Evolutionary conservation across 140 eudicot genomes (phyloP), one percentile per base, ranked within the genome.

Genomic region (Oenanthe javanica): DNA sequence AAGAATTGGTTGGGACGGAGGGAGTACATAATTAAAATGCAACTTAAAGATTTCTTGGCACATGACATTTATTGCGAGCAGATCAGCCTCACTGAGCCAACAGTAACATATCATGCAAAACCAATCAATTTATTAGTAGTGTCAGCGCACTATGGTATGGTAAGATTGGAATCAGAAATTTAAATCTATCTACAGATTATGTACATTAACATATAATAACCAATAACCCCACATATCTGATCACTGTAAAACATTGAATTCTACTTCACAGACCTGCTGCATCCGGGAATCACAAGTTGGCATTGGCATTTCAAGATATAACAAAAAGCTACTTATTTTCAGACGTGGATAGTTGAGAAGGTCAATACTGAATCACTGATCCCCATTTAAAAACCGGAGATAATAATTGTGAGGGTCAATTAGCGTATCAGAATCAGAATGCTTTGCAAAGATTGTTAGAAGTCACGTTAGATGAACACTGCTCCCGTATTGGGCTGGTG

Each of bases 371-470:
- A n/a, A 42, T 43, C 31, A 40, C 54, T 23, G 72, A 78, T 78
- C 81, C 81, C 73, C 72, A 40, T 57, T 40, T 16, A 61, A 78
- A 78, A 81, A 67, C 54, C 46, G 84, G 81, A 48, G 75, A 49
- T 18, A 19, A 52, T 66, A 50, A 5, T 16, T 79, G 51, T 59
- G 40, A 59, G 66, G 54, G 76, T 80, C 81, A 43, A 82, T 85
- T 57, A 54, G 83, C 31, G 78, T 80, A 50, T 69, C 59, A 8
- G 69, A 12, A 79, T 84, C 81, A 94, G 81, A 91, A 94, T 76
- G 98, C 97, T 89, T 88, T 88, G 89, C 97, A 94, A 49, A 94
- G 97, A 85, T 91, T 92, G 84, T 83, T 86, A 51, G 96, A 77
- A 31, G 81, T 86, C 83, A 92, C 81, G 75, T 87, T 90, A 85